These are phyloP conservation scores for Penicillium vulpinum DNA, from an alignment of 2,329 filamentous ascomycete genomes.

Conservation along the genomic window DNA sequence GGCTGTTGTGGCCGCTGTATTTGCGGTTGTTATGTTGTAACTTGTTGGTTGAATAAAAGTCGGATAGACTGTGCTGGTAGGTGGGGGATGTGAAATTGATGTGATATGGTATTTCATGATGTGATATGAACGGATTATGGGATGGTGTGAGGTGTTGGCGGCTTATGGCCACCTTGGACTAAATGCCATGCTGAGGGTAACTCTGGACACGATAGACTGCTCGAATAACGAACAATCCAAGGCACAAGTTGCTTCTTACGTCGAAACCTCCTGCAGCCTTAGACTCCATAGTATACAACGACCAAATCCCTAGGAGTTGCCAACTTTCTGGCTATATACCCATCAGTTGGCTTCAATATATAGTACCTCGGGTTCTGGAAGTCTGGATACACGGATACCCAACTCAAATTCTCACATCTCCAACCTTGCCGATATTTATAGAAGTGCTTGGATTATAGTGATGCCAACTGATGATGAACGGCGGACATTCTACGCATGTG, in stretches of 20 bases:
- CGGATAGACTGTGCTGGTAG: not conserved
- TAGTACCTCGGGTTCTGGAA: not conserved
- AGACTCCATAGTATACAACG: not conserved
- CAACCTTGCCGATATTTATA: not conserved
- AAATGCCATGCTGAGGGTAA: no score
- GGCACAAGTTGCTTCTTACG: not conserved
- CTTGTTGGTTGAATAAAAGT: not conserved
- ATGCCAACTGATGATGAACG: no score
- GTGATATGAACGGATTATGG: not conserved
- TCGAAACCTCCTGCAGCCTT: not conserved
- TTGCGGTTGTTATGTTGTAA: slow-evolving; percentile 12
- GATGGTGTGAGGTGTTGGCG: not conserved
- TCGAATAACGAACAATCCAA: not conserved
- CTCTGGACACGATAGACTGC: not conserved
- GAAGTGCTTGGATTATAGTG: not conserved
- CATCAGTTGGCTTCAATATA: not conserved
- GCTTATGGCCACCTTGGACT: not conserved
- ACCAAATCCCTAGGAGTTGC: not conserved
- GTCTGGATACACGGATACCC: not conserved
- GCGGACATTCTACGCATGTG: not conserved
- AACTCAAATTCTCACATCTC: no score
- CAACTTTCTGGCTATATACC: not conserved
- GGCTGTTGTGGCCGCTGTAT: slow-evolving; percentile 5
- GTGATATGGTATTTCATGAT: not conserved
- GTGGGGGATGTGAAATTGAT: not conserved